A percentile compares a stretch with the other conserved stretches of the same genome.
Conservation (phyloP, 352 stramenopile genomes). For the Globisporangium ultimum region DNA sequence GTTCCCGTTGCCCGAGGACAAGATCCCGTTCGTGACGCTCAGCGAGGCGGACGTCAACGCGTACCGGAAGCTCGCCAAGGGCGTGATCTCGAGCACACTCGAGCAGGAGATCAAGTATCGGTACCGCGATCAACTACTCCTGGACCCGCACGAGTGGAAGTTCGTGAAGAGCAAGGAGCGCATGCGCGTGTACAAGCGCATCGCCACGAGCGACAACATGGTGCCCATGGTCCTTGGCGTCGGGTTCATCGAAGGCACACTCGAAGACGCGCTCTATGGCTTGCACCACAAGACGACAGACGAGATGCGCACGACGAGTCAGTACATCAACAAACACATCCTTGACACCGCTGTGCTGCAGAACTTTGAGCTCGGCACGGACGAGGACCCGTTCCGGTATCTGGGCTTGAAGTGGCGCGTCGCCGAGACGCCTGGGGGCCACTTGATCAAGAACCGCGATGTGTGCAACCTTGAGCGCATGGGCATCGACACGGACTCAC, state of each 20-base stretch:
- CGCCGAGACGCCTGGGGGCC: constrained; percentile 19
- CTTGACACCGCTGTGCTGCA: constrained; percentile 44
- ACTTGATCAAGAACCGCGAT: constrained; percentile 42
- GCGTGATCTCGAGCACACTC: constrained; percentile 41
- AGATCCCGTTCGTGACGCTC: constrained; percentile 23
- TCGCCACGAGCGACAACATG: not conserved
- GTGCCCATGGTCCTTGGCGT: constrained; percentile 38
- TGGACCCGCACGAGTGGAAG: constrained; percentile 10
- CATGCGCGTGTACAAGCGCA: constrained; percentile 21
- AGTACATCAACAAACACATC: constrained; percentile 32
- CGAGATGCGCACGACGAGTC: constrained; percentile 40
- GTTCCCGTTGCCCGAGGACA: constrained; percentile 17
- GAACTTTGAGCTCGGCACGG: constrained; percentile 33
- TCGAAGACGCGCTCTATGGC: constrained; percentile 52
- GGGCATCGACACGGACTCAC: constrained; percentile 22
- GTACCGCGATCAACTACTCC: not conserved
- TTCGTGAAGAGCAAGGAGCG: constrained; percentile 10
- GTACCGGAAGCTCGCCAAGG: constrained; percentile 27
- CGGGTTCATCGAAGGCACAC: constrained; percentile 33
- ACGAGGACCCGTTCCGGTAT: constrained; percentile 42
- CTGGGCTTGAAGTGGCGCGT: constrained; percentile 52
- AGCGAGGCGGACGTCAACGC: constrained; percentile 24
- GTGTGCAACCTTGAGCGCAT: constrained; percentile 23
- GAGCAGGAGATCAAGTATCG: constrained; percentile 39
- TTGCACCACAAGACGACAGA: constrained; percentile 44